phyloP scores from a whole-genome alignment of 345 rosid genomes.

The Acer negundo region DNA sequence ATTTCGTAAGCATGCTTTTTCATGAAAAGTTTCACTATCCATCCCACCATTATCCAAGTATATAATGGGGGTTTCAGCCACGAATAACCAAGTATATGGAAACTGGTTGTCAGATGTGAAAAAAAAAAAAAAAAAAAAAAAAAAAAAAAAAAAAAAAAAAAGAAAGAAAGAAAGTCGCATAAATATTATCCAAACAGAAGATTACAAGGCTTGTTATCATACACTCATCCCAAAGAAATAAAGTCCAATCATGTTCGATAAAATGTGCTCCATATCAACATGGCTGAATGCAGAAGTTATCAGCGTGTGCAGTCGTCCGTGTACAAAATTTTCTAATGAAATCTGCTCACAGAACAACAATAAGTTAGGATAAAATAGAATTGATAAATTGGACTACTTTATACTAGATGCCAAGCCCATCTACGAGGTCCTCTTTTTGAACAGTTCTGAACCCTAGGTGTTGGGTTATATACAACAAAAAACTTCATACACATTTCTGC shows the following conservation, averaged over 20 bases:
- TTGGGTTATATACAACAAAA: background rate
- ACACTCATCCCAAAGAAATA: constrained; percentile 86
- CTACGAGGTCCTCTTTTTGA: background rate
- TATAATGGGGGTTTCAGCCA: constrained; percentile 2
- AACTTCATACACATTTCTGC: background rate
- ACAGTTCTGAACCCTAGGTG: constrained; percentile 2
- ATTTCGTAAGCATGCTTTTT: background rate
- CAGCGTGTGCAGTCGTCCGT: constrained; percentile 67
- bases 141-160: background rate
- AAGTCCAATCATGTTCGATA: constrained; percentile 90
- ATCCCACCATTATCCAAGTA: background rate
- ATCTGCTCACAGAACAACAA: constrained; percentile 53
- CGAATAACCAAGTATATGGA: constrained; percentile 16
- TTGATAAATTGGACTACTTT: background rate
- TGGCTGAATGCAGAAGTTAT: constrained; percentile 94
- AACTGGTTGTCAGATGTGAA: constrained; percentile 2
- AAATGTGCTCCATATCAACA: constrained; percentile 54
- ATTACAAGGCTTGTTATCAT: constrained; percentile 29
- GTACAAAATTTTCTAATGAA: constrained; percentile 69
- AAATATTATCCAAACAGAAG: constrained; percentile 14
- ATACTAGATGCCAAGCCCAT: background rate
- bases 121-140: no score
- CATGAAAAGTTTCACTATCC: background rate
- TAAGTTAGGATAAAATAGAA: constrained; percentile 14
- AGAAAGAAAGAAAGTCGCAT: background rate